These are phyloP conservation scores for Adansonia gregorii DNA, from an alignment of 441 rosid genomes.

Conservation along the genomic window DNA sequence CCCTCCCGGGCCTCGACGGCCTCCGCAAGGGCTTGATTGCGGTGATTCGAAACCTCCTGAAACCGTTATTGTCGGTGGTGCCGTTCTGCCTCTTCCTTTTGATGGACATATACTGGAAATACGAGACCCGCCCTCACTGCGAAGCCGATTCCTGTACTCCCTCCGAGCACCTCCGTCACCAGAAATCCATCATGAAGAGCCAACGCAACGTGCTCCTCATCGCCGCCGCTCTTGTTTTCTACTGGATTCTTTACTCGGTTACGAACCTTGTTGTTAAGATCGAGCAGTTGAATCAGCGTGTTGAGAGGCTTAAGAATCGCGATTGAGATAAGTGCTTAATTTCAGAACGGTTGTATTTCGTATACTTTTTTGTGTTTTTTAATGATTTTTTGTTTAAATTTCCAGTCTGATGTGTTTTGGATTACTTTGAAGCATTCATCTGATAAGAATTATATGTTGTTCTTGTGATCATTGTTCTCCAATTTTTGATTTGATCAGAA, in stretches of 20 bases:
- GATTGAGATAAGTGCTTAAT: conserved; percentile 33
- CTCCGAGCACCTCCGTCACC: conserved; percentile 65
- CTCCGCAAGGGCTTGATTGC: conserved; percentile 73
- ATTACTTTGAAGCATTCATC: background rate
- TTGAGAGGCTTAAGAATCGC: conserved; percentile 79
- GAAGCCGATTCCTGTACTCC: conserved; percentile 79
- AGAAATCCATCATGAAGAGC: too few species aligned
- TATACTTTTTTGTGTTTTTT: background rate
- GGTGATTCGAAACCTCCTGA: conserved; percentile 46
- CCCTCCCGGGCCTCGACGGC: conserved; percentile 85
- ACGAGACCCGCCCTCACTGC: conserved; percentile 79
- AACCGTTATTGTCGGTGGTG: too few species aligned
- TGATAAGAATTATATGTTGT: background rate
- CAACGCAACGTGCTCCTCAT: too few species aligned
- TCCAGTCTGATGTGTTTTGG: background rate
- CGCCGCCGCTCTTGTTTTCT: conserved; percentile 66
- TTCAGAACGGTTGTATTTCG: background rate
- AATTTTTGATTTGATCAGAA: background rate
- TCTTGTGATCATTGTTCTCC: background rate
- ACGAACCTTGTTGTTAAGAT: conserved; percentile 72
- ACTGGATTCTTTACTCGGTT: conserved; percentile 81
- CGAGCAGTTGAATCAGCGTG: conserved; percentile 72
- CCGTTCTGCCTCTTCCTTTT: conserved; percentile 86
- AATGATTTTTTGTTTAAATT: background rate
- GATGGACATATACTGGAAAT: conserved; percentile 94